phyloP scores from a whole-genome alignment of 169 alveolate species.

The Plasmodium coatneyi region DNA sequence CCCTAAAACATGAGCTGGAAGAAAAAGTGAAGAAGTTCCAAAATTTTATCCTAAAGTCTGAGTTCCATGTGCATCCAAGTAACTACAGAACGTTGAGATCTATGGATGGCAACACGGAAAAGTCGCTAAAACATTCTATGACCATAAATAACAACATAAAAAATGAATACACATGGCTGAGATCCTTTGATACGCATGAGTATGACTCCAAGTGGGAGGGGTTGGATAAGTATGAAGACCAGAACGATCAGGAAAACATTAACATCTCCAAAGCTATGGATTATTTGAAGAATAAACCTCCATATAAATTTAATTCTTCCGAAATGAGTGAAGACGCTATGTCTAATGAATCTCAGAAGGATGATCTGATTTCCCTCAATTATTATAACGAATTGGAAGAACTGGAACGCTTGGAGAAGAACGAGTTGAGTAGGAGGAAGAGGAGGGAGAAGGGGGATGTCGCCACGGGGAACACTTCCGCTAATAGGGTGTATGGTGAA shows the following conservation, averaged over 20 bases:
- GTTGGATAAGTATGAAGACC: constrained; percentile 69
- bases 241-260: constrained; percentile 56
- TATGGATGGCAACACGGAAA: constrained; percentile 58
- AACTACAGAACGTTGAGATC: constrained; percentile 63
- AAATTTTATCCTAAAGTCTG: constrained; percentile 83
- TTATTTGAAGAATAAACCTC: constrained; percentile 70
- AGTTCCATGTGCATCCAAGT: constrained; percentile 51
- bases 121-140: constrained; percentile 68
- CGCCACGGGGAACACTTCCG: neutral
- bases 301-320: constrained; percentile 70
- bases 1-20: constrained; percentile 80
- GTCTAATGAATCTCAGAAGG: constrained; percentile 34
- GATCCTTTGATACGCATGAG: constrained; percentile 73
- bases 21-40: constrained; percentile 84
- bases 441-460: constrained; percentile 53
- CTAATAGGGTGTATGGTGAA: constrained; percentile 52
- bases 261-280: constrained; percentile 75
- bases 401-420: constrained; percentile 55
- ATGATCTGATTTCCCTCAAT: constrained; percentile 46
- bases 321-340: constrained; percentile 51
- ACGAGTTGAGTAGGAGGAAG: constrained; percentile 20
- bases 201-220: constrained; percentile 70
- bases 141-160: constrained; percentile 40
- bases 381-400: constrained; percentile 71
- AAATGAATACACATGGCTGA: constrained; percentile 70